These are phyloP conservation scores for Orobanche coerulescens DNA, from an alignment of 257 asterid genomes.

Conservation along the genomic window DNA sequence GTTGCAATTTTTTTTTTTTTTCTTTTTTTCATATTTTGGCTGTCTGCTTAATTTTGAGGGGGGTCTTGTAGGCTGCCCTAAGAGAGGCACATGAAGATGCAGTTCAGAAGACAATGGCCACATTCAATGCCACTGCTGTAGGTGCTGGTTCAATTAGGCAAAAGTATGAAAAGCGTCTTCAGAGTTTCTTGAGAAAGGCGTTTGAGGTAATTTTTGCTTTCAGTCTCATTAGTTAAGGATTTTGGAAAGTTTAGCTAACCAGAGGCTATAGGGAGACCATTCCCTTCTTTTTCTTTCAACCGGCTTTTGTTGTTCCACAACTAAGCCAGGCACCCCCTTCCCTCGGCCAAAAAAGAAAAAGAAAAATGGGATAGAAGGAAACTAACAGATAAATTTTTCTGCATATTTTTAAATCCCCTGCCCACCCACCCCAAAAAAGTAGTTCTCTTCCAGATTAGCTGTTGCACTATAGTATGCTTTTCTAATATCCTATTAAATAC, in stretches of 20 bases:
- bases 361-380: no score
- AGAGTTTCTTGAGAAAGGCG: slow-evolving; percentile 66
- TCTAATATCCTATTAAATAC: not conserved
- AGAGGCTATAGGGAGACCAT: not conserved
- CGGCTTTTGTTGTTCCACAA: not conserved
- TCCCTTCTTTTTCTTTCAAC: not conserved
- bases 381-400: no score
- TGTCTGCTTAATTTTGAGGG: slow-evolving; percentile 26
- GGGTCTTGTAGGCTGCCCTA: slow-evolving; percentile 58
- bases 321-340: not conserved
- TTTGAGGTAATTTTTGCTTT: slow-evolving; percentile 59
- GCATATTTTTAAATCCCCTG: no score
- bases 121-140: slow-evolving; percentile 76
- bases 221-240: slow-evolving; percentile 6
- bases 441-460: not conserved
- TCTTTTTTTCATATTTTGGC: slow-evolving; percentile 3
- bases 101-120: slow-evolving; percentile 60
- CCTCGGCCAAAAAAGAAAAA: no score
- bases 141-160: slow-evolving; percentile 78
- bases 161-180: slow-evolving; percentile 84
- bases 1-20: no score
- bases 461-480: not conserved
- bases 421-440: no score
- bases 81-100: slow-evolving; percentile 97
- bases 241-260: not conserved